Conservation (phyloP, 1,139 yeast species). For the Scheffersomyces segobiensis region DNA sequence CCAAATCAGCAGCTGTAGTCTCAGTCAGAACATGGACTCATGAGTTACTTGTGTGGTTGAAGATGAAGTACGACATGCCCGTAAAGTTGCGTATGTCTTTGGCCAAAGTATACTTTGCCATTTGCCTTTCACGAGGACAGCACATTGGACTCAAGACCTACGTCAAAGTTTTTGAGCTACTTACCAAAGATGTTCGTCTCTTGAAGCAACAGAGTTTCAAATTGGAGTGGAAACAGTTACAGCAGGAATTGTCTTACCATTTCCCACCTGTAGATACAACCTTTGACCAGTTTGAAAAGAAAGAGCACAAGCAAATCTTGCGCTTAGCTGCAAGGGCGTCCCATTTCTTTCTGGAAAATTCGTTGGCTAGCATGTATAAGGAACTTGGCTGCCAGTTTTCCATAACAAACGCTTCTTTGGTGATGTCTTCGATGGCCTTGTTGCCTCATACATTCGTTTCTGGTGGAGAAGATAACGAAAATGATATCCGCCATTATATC, state of each 20-base stretch:
- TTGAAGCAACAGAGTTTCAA: conserved; percentile 34
- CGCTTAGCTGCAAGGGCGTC: conserved; percentile 51
- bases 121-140: conserved; percentile 78
- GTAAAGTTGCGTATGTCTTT: conserved; percentile 59
- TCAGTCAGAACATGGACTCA: conserved; percentile 86
- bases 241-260: conserved; percentile 35
- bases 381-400: conserved; percentile 51
- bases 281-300: conserved; percentile 35
- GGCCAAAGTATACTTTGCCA: conserved; percentile 69
- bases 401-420: conserved; percentile 56
- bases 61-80: conserved; percentile 84
- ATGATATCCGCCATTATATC: conserved; percentile 55
- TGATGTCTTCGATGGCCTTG: conserved; percentile 57
- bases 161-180: conserved; percentile 60
- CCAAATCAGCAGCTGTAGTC: conserved; percentile 71
- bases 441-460: conserved; percentile 44
- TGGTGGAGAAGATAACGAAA: conserved; percentile 22
- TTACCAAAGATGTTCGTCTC: conserved; percentile 54
- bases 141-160: conserved; percentile 61
- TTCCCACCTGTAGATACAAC: conserved; percentile 34
- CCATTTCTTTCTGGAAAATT: conserved; percentile 39
- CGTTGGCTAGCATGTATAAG: conserved; percentile 38
- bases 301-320: conserved; percentile 44
- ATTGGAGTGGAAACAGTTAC: conserved; percentile 57
- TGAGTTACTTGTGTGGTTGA: conserved; percentile 77